Base-by-base conservation (phyloP, 345 rosid species). In the Rubroshorea leprosula region DNA sequence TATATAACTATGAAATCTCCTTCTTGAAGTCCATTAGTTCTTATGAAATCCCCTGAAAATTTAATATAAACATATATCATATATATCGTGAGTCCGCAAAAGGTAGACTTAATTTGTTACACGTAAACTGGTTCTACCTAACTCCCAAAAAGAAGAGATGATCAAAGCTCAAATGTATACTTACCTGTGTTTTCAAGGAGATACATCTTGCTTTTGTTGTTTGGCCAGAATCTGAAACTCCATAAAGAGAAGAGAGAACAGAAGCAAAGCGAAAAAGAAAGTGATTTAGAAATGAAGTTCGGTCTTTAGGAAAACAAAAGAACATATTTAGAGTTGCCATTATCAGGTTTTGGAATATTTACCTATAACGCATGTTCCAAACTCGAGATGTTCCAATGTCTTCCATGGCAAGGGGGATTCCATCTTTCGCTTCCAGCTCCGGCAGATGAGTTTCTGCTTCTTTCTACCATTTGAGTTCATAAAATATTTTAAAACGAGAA, bases 191-290 rank as follows among this genome's bases (percentile, higher is more conserved):
- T 93, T 67, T 93, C 99, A 23, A 93, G 95, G 64, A 93, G 97
- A 72, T 93, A 93, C 97, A 93, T 90, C 86, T 97, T 93, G 82
- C 99, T 93, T 73, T 93, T 93, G 71, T 93, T 93, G 80, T 93
- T 93, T 16, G 99, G 99, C 99, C 99, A 93, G 83, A 90, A 93
- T 65, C 99, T 93, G 83, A 68, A 77, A 72, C 76, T 67, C 86
- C 75, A 62, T 57, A 51, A 63, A 38, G 53, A 62, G 55, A 51
- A 49, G 49, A 18, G 17, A 6, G 13, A 62, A 22, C 21, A 14
- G 10, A 41, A 22, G 26, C 13, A 26, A 23, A 54, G 31, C 15
- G 1, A 10, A 17, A 24, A 25, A 60, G 11, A 11, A 44, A 45
- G 23, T 20, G 67, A 53, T 68, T 73, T 73, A 73, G 69, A 44